A percentile compares a stretch with the other conserved stretches of the same genome.
phyloP scores from a whole-genome alignment of 371 early-diverging fungal species.

The Fennellomyces sp. region DNA sequence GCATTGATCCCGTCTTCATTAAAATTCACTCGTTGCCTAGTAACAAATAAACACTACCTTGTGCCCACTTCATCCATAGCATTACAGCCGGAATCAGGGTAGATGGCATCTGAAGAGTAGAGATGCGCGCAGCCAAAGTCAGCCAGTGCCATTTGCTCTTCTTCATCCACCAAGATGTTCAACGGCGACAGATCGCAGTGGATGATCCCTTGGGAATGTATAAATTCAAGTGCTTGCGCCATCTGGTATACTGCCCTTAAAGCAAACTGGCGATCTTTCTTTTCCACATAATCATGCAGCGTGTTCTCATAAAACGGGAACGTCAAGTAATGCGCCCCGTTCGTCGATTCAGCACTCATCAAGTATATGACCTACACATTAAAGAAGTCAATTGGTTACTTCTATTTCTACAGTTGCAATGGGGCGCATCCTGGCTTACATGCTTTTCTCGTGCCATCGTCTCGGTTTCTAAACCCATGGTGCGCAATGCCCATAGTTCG shows the following conservation, averaged over 20 bases:
- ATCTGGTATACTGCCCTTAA: conserved; percentile 42
- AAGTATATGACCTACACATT: conserved; percentile 44
- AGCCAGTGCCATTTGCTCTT: conserved; percentile 65
- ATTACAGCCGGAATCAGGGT: not conserved
- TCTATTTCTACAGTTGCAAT: too few species aligned
- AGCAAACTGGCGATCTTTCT: conserved; percentile 14
- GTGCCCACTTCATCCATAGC: conserved; percentile 41
- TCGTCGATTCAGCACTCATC: conserved; percentile 19
- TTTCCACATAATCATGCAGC: conserved; percentile 6
- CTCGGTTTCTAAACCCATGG: conserved; percentile 19
- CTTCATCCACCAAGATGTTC: conserved; percentile 64
- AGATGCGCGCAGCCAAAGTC: conserved; percentile 83
- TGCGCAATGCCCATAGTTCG: conserved; percentile 36
- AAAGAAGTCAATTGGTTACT: not conserved
- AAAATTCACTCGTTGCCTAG: not conserved
- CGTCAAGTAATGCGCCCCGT: conserved; percentile 18
- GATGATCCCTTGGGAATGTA: conserved; percentile 64
- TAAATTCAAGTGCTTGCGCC: conserved; percentile 58
- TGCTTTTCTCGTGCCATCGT: conserved; percentile 22
- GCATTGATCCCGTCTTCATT: too few species aligned
- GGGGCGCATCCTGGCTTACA: too few species aligned
- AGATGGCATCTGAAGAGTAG: not conserved
- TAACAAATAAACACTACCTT: conserved; percentile 22
- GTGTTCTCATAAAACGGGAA: conserved; percentile 35
- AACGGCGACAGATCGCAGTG: conserved; percentile 80